These are phyloP conservation scores for Metarhizium humberi DNA, from an alignment of 2,329 filamentous ascomycete genomes.

Conservation along the genomic window DNA sequence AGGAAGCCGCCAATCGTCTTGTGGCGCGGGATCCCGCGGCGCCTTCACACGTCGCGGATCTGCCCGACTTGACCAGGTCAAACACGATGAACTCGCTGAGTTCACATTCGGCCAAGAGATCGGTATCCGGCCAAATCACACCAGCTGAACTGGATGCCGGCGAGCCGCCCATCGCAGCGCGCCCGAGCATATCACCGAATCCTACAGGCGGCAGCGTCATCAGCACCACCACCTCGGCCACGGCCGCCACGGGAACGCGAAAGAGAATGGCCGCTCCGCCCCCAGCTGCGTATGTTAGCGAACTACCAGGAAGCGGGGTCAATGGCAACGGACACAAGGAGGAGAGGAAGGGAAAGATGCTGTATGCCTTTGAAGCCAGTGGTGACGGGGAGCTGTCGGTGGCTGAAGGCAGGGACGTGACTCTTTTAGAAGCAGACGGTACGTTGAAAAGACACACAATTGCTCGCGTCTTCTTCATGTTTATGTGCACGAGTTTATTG, in stretches of 20 bases:
- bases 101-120: slow-evolving; percentile 68
- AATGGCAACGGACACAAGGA: slow-evolving; percentile 30
- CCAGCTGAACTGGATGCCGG: slow-evolving; percentile 39
- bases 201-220: slow-evolving; percentile 14
- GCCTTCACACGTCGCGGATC: slow-evolving; percentile 43
- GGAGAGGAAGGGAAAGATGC: slow-evolving; percentile 69
- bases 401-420: slow-evolving; percentile 67
- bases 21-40: slow-evolving; percentile 35
- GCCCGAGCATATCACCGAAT: slow-evolving; percentile 16
- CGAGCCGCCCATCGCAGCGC: slow-evolving; percentile 13
- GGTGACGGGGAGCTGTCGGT: slow-evolving; percentile 76
- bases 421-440: slow-evolving; percentile 82
- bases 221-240: slow-evolving; percentile 10
- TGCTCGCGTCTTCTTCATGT: background rate
- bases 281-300: slow-evolving; percentile 68
- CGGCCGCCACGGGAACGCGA: slow-evolving; percentile 16
- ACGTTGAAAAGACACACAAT: slow-evolving; percentile 26
- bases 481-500: background rate
- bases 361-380: slow-evolving; percentile 76
- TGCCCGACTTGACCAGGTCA: slow-evolving; percentile 62
- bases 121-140: slow-evolving; percentile 36
- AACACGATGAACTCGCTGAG: slow-evolving; percentile 88
- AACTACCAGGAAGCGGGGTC: slow-evolving; percentile 44
- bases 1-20: slow-evolving; percentile 62
- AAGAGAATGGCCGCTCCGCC: slow-evolving; percentile 81